Evolutionary conservation across 2,329 filamentous ascomycete genomes (phyloP).

Genomic region (Elsinoe necatrix): DNA sequence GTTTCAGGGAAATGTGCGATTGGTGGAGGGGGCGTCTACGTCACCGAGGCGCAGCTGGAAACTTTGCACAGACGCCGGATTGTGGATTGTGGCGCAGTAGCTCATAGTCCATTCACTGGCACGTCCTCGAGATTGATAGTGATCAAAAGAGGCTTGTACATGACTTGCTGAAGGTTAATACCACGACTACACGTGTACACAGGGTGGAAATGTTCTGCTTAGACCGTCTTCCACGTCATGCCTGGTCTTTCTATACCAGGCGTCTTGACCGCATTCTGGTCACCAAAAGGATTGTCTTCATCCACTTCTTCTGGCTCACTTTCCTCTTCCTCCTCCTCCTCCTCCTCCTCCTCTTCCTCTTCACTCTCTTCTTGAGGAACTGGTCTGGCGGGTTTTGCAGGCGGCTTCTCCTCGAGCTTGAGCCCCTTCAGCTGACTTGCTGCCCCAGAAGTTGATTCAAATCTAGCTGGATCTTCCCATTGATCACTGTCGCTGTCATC

Average conservation of each 20-base stretch:
- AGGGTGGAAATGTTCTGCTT: slow-evolving; percentile 12
- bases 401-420: slow-evolving; percentile 32
- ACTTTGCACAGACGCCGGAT: not conserved
- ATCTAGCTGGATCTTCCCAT: slow-evolving; percentile 37
- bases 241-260: slow-evolving; percentile 37
- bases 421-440: slow-evolving; percentile 40
- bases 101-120: not conserved
- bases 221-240: slow-evolving; percentile 33
- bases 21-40: not conserved
- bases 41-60: slow-evolving; percentile 1
- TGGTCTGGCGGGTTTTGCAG: slow-evolving; percentile 45
- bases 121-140: not conserved
- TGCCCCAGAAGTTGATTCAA: slow-evolving; percentile 19
- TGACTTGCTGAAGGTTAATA: not conserved
- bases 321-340: slow-evolving; percentile 49
- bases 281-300: slow-evolving; percentile 82
- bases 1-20: slow-evolving; percentile 1
- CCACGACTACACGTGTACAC: too few relatives aligned
- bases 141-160: not conserved
- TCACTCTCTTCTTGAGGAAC: slow-evolving; percentile 31
- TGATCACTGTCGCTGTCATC: slow-evolving; percentile 58
- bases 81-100: not conserved
- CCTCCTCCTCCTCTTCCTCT: slow-evolving; percentile 50
- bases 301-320: slow-evolving; percentile 53
- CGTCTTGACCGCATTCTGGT: slow-evolving; percentile 62